Conservation (phyloP, 192 early-diverging fungal genomes). For the Funneliformis geosporum region DNA sequence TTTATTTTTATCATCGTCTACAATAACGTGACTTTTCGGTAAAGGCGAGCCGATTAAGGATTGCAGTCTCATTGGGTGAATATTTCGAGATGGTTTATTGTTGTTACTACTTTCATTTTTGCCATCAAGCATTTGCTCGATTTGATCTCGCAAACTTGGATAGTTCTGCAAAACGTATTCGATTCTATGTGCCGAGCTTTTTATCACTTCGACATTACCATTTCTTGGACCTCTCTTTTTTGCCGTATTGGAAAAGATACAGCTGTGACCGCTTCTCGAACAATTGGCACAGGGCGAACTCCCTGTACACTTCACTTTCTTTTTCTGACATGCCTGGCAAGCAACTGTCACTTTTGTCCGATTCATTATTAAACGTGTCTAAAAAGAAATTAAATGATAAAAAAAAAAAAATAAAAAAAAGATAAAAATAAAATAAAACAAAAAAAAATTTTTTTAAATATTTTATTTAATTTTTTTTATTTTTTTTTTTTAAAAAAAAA, state of each 20-base stretch:
- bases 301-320: background rate
- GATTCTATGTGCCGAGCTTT: background rate
- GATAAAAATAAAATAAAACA: too few relatives aligned
- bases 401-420: too few relatives aligned
- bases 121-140: background rate
- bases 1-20: too few relatives aligned
- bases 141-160: background rate
- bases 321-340: background rate
- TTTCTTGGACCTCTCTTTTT: background rate
- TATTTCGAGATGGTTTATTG: too few relatives aligned
- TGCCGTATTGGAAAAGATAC: background rate
- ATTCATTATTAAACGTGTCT: background rate
- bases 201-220: background rate
- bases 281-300: background rate
- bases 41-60: too few relatives aligned
- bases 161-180: background rate
- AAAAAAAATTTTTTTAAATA: too few relatives aligned
- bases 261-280: background rate
- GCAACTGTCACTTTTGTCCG: background rate
- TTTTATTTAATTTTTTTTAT: too few relatives aligned
- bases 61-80: too few relatives aligned
- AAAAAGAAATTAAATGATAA: too few relatives aligned
- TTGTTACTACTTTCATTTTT: background rate
- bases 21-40: too few relatives aligned
- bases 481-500: background rate